These are phyloP conservation scores for Roridomyces roridus DNA, from an alignment of 768 basidiomycete genomes.

Conservation along the genomic window DNA sequence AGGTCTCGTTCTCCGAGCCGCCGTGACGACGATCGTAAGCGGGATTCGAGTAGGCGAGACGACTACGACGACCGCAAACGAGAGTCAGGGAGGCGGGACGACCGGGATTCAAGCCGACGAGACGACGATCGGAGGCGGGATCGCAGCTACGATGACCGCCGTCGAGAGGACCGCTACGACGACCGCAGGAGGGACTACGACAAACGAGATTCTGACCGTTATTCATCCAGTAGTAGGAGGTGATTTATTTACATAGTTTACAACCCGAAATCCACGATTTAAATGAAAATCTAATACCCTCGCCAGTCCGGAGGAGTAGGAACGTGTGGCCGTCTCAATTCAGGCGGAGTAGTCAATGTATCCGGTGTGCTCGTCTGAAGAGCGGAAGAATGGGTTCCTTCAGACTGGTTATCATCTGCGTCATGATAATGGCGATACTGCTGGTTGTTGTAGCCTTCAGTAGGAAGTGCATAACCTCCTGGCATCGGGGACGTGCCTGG, in stretches of 20 bases:
- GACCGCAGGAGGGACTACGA: too few species aligned
- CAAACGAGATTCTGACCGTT: constrained; percentile 38
- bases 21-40: constrained; percentile 35
- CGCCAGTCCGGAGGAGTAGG: not conserved
- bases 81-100: constrained; percentile 24
- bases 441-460: not conserved
- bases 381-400: constrained; percentile 13
- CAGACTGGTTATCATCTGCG: not conserved
- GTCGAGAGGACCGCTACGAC: too few species aligned
- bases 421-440: not conserved
- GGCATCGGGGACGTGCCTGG: constrained; percentile 9
- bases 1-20: constrained; percentile 55
- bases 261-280: too few species aligned
- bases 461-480: constrained; percentile 5
- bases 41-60: constrained; percentile 29
- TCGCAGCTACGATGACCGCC: too few species aligned
- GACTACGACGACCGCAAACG: constrained; percentile 17
- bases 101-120: constrained; percentile 20
- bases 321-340: not conserved
- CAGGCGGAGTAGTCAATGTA: constrained; percentile 25
- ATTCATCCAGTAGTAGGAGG: constrained; percentile 32
- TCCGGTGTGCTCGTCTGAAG: constrained; percentile 17
- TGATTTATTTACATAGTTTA: constrained; percentile 22
- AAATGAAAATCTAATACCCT: not conserved
- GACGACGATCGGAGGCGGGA: constrained; percentile 29